phyloP scores from a whole-genome alignment of 495 filamentous ascomycete genomes.

The Neurospora sublineolata region DNA sequence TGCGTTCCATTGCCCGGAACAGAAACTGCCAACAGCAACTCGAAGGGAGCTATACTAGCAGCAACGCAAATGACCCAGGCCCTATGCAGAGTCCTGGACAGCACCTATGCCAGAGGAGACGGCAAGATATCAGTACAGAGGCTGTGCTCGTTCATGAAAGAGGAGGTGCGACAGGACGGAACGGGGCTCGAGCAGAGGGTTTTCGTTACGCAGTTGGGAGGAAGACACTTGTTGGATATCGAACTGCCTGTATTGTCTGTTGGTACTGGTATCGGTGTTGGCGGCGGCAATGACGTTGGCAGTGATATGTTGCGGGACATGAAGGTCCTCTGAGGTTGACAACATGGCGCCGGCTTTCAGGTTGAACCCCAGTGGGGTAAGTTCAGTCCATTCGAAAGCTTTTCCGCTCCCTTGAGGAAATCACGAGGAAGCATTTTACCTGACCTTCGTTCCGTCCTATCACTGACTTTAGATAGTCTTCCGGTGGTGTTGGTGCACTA shows the following conservation, averaged over 20 bases:
- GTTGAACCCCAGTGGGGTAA: neutral
- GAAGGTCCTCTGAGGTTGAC: neutral
- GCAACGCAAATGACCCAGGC: slow-evolving; percentile 7
- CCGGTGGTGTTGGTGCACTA: neutral
- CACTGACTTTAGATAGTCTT: neutral
- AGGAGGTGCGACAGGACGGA: slow-evolving; percentile 8
- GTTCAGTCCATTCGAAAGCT: neutral
- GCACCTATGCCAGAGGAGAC: neutral
- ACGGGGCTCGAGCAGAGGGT: slow-evolving; percentile 5
- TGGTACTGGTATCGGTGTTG: neutral
- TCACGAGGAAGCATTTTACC: neutral
- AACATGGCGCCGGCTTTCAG: neutral
- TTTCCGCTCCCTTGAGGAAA: neutral
- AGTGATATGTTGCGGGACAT: neutral
- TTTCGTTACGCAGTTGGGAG: slow-evolving; percentile 19
- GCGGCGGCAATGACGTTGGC: neutral
- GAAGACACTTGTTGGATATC: slow-evolving; percentile 18
- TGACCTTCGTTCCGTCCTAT: neutral
- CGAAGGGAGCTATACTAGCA: neutral
- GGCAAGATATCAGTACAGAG: slow-evolving; percentile 12
- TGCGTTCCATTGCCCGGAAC: slow-evolving; percentile 1
- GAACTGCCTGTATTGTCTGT: slow-evolving; percentile 9
- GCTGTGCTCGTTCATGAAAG: slow-evolving; percentile 16
- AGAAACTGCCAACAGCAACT: neutral
- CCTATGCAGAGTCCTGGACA: slow-evolving; percentile 11